Conservation (phyloP, 176 grass and related monocot genomes). For the Tillandsia fasciculata region DNA sequence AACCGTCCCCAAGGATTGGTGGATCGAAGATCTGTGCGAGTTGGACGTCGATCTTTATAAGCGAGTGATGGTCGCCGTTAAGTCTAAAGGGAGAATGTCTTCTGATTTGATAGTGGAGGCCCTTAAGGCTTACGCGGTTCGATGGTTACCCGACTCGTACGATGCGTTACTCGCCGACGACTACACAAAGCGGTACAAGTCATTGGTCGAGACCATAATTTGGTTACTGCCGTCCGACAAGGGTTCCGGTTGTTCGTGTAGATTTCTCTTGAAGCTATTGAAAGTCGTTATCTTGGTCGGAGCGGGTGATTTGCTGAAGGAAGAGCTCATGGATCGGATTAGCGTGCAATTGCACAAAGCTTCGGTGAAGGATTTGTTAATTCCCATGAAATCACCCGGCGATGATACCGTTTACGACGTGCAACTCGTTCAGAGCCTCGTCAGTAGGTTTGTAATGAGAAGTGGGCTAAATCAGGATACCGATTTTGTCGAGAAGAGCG, state of each 20-base stretch:
- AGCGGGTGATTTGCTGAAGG: constrained; percentile 53
- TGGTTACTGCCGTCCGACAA: constrained; percentile 86
- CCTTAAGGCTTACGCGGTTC: constrained; percentile 72
- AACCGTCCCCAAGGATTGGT: constrained; percentile 74
- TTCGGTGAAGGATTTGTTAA: constrained; percentile 70
- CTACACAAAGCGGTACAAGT: constrained; percentile 72
- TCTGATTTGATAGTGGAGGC: constrained; percentile 76
- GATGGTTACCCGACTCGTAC: constrained; percentile 87
- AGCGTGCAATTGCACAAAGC: constrained; percentile 83
- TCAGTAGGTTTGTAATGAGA: constrained; percentile 64
- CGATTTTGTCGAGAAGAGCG: constrained; percentile 45
- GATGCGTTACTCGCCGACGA: constrained; percentile 73
- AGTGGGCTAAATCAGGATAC: constrained; percentile 25
- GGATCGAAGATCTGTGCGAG: constrained; percentile 91
- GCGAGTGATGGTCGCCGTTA: constrained; percentile 85
- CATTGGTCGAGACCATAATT: constrained; percentile 83
- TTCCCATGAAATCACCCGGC: constrained; percentile 36
- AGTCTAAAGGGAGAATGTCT: constrained; percentile 92
- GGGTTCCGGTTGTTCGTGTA: constrained; percentile 82
- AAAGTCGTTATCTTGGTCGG: constrained; percentile 81
- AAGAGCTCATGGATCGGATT: constrained; percentile 65
- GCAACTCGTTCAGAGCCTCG: constrained; percentile 59
- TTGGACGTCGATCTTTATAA: constrained; percentile 95
- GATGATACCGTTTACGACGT: constrained; percentile 50
- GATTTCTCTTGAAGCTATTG: constrained; percentile 89